phyloP scores from a whole-genome alignment of 2,329 filamentous ascomycete species.

The Colletotrichum gloeosporioides region DNA sequence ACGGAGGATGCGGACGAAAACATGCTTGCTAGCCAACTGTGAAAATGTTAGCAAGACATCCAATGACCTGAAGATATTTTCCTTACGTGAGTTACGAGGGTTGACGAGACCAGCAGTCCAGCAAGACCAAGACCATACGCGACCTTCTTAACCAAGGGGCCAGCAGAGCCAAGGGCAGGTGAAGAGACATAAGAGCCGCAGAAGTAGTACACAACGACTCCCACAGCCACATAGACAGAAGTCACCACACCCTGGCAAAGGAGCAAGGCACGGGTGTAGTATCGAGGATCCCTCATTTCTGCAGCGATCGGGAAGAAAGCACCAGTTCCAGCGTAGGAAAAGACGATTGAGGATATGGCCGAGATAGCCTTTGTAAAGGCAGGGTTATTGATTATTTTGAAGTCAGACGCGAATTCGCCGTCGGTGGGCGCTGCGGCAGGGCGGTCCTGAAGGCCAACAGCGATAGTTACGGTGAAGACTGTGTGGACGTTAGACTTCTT shows the following conservation, averaged over 20 bases:
- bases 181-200: constrained; percentile 51
- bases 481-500: neutral
- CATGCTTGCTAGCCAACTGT: constrained; percentile 29
- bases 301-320: constrained; percentile 37
- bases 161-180: constrained; percentile 51
- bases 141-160: constrained; percentile 44
- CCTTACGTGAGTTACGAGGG: constrained; percentile 31
- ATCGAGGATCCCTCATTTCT: constrained; percentile 36
- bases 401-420: constrained; percentile 30
- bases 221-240: constrained; percentile 36
- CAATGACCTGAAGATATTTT: neutral
- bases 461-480: constrained; percentile 32
- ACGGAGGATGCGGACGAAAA: constrained; percentile 33
- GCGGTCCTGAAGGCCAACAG: constrained; percentile 32
- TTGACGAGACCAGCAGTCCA: constrained; percentile 30
- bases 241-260: constrained; percentile 31
- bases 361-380: constrained; percentile 33
- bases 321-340: constrained; percentile 41
- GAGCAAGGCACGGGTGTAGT: constrained; percentile 31
- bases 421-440: constrained; percentile 27
- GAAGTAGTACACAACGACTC: constrained; percentile 48
- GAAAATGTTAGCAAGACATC: neutral
- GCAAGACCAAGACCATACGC: constrained; percentile 44
- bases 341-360: constrained; percentile 37
- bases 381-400: constrained; percentile 31